phyloP scores from a whole-genome alignment of 1,139 yeast species.

The Pneumocystis wakefieldiae region DNA sequence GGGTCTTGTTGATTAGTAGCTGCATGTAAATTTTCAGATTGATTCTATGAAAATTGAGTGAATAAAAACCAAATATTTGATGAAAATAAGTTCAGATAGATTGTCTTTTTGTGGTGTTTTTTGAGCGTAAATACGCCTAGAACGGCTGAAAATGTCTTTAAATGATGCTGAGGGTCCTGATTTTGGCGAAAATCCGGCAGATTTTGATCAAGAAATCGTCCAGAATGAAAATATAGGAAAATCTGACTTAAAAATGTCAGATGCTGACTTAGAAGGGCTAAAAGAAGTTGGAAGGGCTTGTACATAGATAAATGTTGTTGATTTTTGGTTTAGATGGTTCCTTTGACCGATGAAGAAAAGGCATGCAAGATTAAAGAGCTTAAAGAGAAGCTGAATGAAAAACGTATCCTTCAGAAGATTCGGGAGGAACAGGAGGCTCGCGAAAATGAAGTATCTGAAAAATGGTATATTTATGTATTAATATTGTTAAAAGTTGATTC shows the following conservation, averaged over 20 bases:
- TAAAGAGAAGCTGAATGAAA: conserved; percentile 21
- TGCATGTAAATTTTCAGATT: not conserved
- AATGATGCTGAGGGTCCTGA: not conserved
- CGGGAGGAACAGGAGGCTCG: conserved; percentile 6
- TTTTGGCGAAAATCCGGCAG: conserved; percentile 11
- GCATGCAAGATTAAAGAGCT: conserved; percentile 21
- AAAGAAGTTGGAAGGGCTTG: conserved; percentile 12
- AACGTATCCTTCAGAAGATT: conserved; percentile 14
- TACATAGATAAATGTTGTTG: not conserved
- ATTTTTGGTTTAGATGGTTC: conserved; percentile 2
- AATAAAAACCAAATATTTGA: not conserved
- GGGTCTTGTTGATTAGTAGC: not conserved
- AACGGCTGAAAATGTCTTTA: not conserved
- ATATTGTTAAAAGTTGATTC: conserved; percentile 20
- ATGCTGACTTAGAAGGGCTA: conserved; percentile 14
- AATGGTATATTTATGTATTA: not conserved
- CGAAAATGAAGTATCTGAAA: conserved; percentile 8
- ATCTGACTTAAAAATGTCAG: conserved; percentile 13
- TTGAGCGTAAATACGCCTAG: not conserved
- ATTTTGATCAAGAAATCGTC: conserved; percentile 13
- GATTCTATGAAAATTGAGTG: not conserved
- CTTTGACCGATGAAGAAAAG: conserved; percentile 22
- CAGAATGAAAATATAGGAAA: conserved; percentile 14
- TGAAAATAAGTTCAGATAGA: not conserved
- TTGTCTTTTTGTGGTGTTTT: not conserved